Conservation (phyloP, 768 basidiomycete species). For the Boletus speciosus region DNA sequence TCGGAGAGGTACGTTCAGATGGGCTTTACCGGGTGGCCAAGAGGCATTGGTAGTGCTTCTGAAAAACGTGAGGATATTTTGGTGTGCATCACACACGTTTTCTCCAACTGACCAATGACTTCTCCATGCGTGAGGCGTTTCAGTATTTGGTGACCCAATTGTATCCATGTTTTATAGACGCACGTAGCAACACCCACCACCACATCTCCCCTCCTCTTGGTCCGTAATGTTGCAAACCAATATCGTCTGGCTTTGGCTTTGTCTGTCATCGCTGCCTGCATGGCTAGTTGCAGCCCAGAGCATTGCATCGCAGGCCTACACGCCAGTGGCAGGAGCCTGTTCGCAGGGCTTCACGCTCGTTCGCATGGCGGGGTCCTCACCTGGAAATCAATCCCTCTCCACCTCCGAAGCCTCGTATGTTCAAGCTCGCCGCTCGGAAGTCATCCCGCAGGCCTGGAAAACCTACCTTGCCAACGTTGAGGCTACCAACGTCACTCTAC, state of each 20-base stretch:
- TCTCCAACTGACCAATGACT: neutral
- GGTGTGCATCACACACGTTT: neutral
- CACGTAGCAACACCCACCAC: neutral
- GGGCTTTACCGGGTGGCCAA: too few species aligned
- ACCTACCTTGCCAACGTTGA: conserved; percentile 39
- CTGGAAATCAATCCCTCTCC: conserved; percentile 34
- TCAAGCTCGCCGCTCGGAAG: conserved; percentile 28
- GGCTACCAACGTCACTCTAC: conserved; percentile 26
- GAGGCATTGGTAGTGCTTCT: too few species aligned
- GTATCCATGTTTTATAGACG: too few species aligned
- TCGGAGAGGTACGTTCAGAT: too few species aligned
- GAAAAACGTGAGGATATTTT: neutral
- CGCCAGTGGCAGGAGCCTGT: conserved; percentile 19
- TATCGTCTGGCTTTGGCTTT: conserved; percentile 6
- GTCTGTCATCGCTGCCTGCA: neutral
- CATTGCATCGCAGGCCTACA: conserved; percentile 26
- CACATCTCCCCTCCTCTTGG: neutral
- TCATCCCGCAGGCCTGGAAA: conserved; percentile 40
- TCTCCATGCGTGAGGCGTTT: neutral
- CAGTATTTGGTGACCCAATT: too few species aligned
- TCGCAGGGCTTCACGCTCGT: conserved; percentile 27
- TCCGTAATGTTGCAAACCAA: neutral
- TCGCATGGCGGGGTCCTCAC: conserved; percentile 24
- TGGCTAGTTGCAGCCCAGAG: conserved; percentile 20
- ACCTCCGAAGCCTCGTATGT: conserved; percentile 37